Percentiles rank a stretch among this genome's conserved stretches.
Conservation (phyloP, 176 grass and related monocot species). For the Oryza meyeriana region DNA sequence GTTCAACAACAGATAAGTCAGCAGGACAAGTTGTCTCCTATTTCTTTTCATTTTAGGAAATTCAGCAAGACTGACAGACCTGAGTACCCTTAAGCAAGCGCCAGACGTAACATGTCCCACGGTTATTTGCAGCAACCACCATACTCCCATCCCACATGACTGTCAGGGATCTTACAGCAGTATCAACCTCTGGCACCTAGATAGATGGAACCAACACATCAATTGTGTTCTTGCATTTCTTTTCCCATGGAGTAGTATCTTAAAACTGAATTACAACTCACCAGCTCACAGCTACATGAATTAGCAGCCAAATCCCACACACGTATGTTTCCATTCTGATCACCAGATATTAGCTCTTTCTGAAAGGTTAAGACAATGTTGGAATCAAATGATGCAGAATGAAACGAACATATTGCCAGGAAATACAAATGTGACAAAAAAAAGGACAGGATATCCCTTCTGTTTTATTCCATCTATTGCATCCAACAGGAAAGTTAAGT, state of each 20-base stretch:
- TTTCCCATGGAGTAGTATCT: neutral
- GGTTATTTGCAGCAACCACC: slow-evolving; percentile 96
- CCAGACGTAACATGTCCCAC: slow-evolving; percentile 93
- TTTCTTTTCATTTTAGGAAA: neutral
- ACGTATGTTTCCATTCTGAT: slow-evolving; percentile 97
- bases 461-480: neutral
- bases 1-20: neutral
- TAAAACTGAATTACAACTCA: slow-evolving; percentile 38
- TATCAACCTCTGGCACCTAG: slow-evolving; percentile 91
- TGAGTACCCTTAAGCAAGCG: slow-evolving; percentile 72
- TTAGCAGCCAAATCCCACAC: slow-evolving; percentile 97
- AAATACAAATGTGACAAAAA: slow-evolving; percentile 5
- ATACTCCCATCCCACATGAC: slow-evolving; percentile 99
- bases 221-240: neutral
- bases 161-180: slow-evolving; percentile 83
- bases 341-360: slow-evolving; percentile 98
- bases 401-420: neutral
- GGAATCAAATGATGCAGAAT: neutral
- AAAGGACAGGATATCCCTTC: neutral
- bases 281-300: slow-evolving; percentile 96
- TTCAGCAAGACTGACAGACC: slow-evolving; percentile 15
- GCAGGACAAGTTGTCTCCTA: neutral
- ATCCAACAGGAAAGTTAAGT: neutral
- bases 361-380: slow-evolving; percentile 35
- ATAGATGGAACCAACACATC: slow-evolving; percentile 17